phyloP scores from a whole-genome alignment of 306 rosid genomes.

The Luffa aegyptiaca region DNA sequence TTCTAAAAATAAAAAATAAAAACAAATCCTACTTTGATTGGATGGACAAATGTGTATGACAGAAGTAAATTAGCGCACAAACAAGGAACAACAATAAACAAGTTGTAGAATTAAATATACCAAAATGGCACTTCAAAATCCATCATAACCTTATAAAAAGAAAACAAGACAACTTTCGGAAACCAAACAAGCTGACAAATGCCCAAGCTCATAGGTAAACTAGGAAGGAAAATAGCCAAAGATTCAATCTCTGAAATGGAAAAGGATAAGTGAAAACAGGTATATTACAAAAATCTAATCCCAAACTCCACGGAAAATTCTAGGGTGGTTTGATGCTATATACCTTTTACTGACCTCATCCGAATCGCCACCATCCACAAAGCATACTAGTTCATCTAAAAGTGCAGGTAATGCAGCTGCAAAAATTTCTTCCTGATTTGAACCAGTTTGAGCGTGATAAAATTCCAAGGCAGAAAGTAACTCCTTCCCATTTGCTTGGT shows the following conservation, averaged over 20 bases:
- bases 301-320: neutral
- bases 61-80: slow-evolving; percentile 15
- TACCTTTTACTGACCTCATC: slow-evolving; percentile 77
- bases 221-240: neutral
- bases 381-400: slow-evolving; percentile 82
- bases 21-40: neutral
- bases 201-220: neutral
- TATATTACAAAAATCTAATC: neutral
- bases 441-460: slow-evolving; percentile 62
- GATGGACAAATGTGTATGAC: slow-evolving; percentile 6
- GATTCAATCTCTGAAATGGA: neutral
- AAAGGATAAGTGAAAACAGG: neutral
- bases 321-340: neutral
- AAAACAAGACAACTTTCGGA: neutral
- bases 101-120: slow-evolving; percentile 7
- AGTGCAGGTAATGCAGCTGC: slow-evolving; percentile 84
- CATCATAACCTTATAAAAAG: neutral
- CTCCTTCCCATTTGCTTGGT: slow-evolving; percentile 50
- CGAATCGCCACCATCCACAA: slow-evolving; percentile 61
- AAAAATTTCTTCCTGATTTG: slow-evolving; percentile 66
- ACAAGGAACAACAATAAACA: neutral
- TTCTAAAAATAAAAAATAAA: neutral
- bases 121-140: neutral
- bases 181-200: neutral
- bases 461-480: slow-evolving; percentile 64